Conservation (phyloP, 768 basidiomycete species). For the Lactarius indigo region DNA sequence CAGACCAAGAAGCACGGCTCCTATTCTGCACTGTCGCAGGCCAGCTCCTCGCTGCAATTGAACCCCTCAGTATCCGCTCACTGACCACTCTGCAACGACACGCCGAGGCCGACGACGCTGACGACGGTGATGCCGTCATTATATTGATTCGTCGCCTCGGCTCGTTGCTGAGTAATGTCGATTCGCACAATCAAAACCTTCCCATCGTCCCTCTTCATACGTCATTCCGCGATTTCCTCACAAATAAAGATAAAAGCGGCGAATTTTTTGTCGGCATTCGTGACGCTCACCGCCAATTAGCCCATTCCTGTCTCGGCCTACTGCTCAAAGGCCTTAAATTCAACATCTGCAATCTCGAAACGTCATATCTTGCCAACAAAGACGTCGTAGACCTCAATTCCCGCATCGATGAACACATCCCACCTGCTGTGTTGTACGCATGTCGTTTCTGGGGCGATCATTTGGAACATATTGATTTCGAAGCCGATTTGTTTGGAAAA, state of each 20-base stretch:
- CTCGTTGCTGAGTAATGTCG: conserved; percentile 2
- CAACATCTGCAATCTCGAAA: conserved; percentile 7
- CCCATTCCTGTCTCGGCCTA: background rate
- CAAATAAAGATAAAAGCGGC: background rate
- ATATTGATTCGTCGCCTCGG: background rate
- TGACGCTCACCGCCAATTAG: background rate
- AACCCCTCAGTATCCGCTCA: background rate
- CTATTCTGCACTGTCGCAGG: background rate
- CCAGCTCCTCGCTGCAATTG: background rate
- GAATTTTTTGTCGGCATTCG: background rate
- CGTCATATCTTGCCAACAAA: background rate
- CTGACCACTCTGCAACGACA: background rate
- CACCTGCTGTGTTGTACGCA: background rate
- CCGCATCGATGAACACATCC: background rate
- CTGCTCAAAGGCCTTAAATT: background rate
- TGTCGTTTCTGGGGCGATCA: conserved; percentile 7
- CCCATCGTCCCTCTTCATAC: background rate
- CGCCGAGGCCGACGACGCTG: background rate
- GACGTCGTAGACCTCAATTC: background rate
- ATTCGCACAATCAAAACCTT: background rate
- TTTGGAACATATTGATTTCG: background rate
- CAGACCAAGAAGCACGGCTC: background rate
- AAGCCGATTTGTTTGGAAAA: background rate
- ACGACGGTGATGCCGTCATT: background rate
- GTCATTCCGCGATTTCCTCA: conserved; percentile 2